A percentile compares a stretch with the other conserved stretches of the same genome.
Conservation (phyloP, 352 stramenopile species). For the Globisporangium nagaii region DNA sequence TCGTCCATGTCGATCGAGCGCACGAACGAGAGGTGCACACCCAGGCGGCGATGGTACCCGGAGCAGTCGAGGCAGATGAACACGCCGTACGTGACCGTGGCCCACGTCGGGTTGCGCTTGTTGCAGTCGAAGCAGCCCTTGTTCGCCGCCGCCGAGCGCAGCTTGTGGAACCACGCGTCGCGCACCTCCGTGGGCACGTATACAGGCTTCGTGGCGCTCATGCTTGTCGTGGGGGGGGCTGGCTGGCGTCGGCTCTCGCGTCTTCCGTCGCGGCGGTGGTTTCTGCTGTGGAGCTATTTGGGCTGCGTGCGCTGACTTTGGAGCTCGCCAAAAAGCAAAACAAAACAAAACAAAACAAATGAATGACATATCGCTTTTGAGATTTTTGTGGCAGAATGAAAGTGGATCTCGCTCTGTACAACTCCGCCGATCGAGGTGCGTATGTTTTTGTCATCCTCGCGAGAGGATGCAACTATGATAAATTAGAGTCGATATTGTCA, state of each 20-base stretch:
- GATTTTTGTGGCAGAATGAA: no score
- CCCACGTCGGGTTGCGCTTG: slow-evolving; percentile 94
- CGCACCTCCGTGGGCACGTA: slow-evolving; percentile 72
- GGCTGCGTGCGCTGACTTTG: no score
- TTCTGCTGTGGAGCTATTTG: slow-evolving; percentile 5
- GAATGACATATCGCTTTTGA: not conserved
- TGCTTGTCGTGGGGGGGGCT: slow-evolving; percentile 25
- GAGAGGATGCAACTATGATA: no score
- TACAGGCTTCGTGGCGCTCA: slow-evolving; percentile 40
- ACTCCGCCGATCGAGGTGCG: no score
- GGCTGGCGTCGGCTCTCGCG: not conserved
- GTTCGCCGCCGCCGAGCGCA: slow-evolving; percentile 70
- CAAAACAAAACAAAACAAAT: not conserved
- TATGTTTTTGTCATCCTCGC: no score
- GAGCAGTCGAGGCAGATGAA: slow-evolving; percentile 96
- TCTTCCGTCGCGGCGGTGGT: not conserved
- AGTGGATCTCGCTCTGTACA: no score
- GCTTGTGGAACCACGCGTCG: slow-evolving; percentile 85
- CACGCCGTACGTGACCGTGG: slow-evolving; percentile 93
- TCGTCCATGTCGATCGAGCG: slow-evolving; percentile 95
- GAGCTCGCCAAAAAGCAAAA: no score
- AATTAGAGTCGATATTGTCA: no score
- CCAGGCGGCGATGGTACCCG: slow-evolving; percentile 90
- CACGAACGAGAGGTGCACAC: slow-evolving; percentile 93
- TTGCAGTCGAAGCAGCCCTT: slow-evolving; percentile 96